Conservation (phyloP, 805 yeast genomes). For the Wickerhamiella qilinensis region DNA sequence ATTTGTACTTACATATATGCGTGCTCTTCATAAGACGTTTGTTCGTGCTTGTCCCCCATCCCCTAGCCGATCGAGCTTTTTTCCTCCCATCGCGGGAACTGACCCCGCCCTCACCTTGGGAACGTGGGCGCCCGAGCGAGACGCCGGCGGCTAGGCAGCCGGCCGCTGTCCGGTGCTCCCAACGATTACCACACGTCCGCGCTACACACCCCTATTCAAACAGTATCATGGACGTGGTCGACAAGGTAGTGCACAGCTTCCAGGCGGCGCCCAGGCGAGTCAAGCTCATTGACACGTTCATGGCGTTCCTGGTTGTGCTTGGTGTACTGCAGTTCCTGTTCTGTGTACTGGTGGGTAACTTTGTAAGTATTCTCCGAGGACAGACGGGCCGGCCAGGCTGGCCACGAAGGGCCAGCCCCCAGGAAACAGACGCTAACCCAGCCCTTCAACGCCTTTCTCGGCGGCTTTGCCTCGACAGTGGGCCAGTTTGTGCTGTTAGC, state of each 20-base stretch:
- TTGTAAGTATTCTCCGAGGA: conserved; percentile 21
- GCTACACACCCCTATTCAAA: not conserved
- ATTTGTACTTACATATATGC: too few relatives aligned
- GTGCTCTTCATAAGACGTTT: too few relatives aligned
- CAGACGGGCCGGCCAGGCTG: too few relatives aligned
- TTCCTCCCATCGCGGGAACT: too few relatives aligned
- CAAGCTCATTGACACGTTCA: conserved; percentile 60
- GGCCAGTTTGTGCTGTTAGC: conserved; percentile 85
- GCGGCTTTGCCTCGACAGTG: conserved; percentile 83
- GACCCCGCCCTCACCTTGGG: too few relatives aligned
- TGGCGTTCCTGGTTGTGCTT: conserved; percentile 53
- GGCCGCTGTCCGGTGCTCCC: too few relatives aligned
- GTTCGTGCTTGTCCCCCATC: too few relatives aligned
- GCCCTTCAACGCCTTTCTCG: conserved; percentile 94
- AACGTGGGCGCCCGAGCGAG: too few relatives aligned
- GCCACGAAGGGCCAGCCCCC: too few relatives aligned
- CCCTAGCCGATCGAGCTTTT: too few relatives aligned
- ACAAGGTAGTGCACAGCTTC: conserved; percentile 15
- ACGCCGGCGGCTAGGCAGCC: too few relatives aligned
- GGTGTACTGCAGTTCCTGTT: conserved; percentile 71
- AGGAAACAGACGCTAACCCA: too few relatives aligned
- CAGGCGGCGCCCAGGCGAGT: conserved; percentile 17
- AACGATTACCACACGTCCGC: not conserved
- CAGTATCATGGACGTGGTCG: conserved; percentile 12
- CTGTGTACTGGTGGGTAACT: conserved; percentile 63